Percentiles rank a stretch among this genome's conserved stretches.
These are phyloP conservation scores for Leccinum aurantiacum DNA, from an alignment of 768 basidiomycete genomes.

Conservation along the genomic window DNA sequence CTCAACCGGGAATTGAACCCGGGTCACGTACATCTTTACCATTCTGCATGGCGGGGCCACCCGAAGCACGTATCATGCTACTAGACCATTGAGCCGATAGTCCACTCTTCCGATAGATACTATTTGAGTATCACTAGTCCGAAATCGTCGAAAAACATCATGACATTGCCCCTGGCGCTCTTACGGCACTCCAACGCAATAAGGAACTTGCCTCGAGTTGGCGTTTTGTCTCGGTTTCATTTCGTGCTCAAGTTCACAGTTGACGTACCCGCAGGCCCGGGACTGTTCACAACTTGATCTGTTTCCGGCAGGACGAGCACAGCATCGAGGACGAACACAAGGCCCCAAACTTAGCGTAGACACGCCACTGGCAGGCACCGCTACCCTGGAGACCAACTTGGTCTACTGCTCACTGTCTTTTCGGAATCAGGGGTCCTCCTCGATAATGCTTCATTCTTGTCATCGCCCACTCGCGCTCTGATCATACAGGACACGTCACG, in stretches of 20 bases:
- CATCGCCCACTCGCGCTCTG: neutral
- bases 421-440: neutral
- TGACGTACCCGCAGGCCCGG: too few species aligned
- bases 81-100: slow-evolving; percentile 35
- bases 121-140: neutral
- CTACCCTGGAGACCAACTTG: too few species aligned
- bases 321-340: neutral
- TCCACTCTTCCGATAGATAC: neutral
- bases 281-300: neutral
- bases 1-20: slow-evolving; percentile 39
- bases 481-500: neutral
- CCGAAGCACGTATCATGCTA: slow-evolving; percentile 39
- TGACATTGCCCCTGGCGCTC: neutral
- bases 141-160: neutral
- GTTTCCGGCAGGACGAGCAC: neutral
- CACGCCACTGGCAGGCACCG: neutral
- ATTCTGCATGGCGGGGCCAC: slow-evolving; percentile 23
- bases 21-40: slow-evolving; percentile 38
- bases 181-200: too few species aligned
- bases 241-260: neutral
- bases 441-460: neutral
- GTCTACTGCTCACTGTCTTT: neutral
- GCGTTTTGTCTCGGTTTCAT: neutral
- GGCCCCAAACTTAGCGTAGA: neutral
- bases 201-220: too few species aligned